Evolutionary conservation across 2,329 filamentous ascomycete species (phyloP), one percentile per base, ranked within the genome.

Genomic region (Neonectria faginata): DNA sequence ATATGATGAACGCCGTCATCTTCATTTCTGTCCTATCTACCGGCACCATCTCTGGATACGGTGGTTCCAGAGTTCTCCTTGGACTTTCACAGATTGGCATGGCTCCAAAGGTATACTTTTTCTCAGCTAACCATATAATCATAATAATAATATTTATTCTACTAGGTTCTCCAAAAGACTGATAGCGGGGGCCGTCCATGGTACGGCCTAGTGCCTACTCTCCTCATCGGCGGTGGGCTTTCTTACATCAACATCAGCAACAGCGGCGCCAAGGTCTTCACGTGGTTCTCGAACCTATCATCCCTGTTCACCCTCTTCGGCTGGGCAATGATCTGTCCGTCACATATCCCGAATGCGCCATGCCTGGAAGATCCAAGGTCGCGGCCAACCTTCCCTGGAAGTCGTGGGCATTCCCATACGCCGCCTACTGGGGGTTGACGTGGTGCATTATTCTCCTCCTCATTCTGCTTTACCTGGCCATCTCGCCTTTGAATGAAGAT

Each of bases 1-100:
- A 84, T 61, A 80, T 84, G 56, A 83, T 84, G 76, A 84, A 85
- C 63, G 82, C 79, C 2, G 77, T 84, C 60, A 82, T 84, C 62
- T 79, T 84, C 44, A 78, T 84, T 42, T 82, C 79, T 0, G 83
- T 84, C 5, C 60, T 84, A 51, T 82, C 79, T 0, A 81, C 80
- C 0, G 82, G 82, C 5, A 81, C 76, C 54, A 81, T 81, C 59
- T 79, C 78, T 3, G 79, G 74, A 16, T 84, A 83, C 64, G 81
- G 72, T 6, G 81, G 78, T 3, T 79, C 81, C 1, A 77, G 82
- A n/a, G 81, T 80, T 1, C 72, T 80, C 0, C 79, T 83, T 67
- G 82, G 80, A 3, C 72, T 84, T 11, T 78, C 81, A 0, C 76
- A 83, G 57, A 74, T 82, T 14, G 73, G 76, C 18, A 80, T 83